These are phyloP conservation scores for Mucor mucedo DNA, from an alignment of 371 early-diverging fungal species.

Conservation along the genomic window DNA sequence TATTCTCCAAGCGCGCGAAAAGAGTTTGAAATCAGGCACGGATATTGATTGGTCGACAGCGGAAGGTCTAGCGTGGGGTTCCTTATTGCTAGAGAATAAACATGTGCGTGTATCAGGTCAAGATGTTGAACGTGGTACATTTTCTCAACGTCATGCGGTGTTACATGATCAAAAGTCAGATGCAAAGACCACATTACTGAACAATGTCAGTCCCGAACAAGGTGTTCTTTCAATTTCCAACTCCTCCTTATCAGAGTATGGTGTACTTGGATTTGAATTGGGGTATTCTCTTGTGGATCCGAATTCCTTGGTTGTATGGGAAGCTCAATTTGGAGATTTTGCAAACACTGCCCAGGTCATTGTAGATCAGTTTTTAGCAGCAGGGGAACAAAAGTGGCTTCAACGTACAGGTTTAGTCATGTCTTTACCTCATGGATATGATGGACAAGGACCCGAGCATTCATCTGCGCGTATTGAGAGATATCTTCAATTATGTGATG, in stretches of 20 bases:
- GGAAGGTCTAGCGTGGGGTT: slow-evolving; percentile 93
- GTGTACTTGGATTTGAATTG: slow-evolving; percentile 94
- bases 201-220: slow-evolving; percentile 83
- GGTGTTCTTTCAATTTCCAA: slow-evolving; percentile 90
- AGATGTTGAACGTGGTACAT: slow-evolving; percentile 98
- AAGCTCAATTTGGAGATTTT: slow-evolving; percentile 99
- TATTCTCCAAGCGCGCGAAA: slow-evolving; percentile 84
- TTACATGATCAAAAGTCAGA: slow-evolving; percentile 90
- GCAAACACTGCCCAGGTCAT: slow-evolving; percentile 96
- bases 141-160: slow-evolving; percentile 97
- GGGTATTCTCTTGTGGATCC: slow-evolving; percentile 95
- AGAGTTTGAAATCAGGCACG: slow-evolving; percentile 73
- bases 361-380: slow-evolving; percentile 94
- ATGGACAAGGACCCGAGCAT: slow-evolving; percentile 98
- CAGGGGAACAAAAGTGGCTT: slow-evolving; percentile 98
- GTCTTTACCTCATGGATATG: slow-evolving; percentile 96
- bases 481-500: slow-evolving; percentile 92
- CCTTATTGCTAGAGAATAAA: slow-evolving; percentile 69
- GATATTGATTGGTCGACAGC: slow-evolving; percentile 96
- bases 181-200: slow-evolving; percentile 73
- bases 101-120: slow-evolving; percentile 58
- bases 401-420: slow-evolving; percentile 91
- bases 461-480: slow-evolving; percentile 95
- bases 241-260: slow-evolving; percentile 94
- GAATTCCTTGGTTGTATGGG: slow-evolving; percentile 93